These are phyloP conservation scores for Cyberlindnera amylophila DNA, from an alignment of 805 yeast species.

Conservation along the genomic window DNA sequence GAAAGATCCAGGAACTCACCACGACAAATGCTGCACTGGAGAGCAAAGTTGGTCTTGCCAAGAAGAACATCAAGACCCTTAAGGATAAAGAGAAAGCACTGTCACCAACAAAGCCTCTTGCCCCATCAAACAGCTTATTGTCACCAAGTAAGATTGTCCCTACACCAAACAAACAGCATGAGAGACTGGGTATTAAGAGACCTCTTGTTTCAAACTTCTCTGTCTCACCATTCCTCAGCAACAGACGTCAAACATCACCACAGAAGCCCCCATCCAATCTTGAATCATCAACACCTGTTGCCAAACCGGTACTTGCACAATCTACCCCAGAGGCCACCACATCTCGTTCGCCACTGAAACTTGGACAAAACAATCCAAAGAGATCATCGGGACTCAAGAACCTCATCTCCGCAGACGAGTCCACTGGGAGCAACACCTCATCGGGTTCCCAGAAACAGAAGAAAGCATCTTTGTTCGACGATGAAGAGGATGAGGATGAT, in stretches of 20 bases:
- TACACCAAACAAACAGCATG: conserved; percentile 5
- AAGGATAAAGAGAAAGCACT: conserved; percentile 19
- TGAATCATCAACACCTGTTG: conserved; percentile 16
- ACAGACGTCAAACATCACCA: conserved; percentile 13
- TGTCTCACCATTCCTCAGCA: conserved; percentile 24
- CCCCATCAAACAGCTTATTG: conserved; percentile 5
- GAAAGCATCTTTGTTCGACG: conserved; percentile 25
- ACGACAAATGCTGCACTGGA: conserved; percentile 33
- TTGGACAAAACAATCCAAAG: conserved; percentile 6
- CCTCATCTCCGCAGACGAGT: conserved; percentile 20
- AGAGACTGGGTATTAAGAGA: conserved; percentile 9
- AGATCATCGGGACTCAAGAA: conserved; percentile 25
- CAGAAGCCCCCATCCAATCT: conserved; percentile 1
- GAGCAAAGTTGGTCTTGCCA: conserved; percentile 33
- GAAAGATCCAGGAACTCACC: conserved; percentile 30
- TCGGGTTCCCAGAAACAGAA: conserved; percentile 5
- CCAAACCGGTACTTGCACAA: conserved; percentile 19
- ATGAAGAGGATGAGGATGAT: conserved; percentile 28
- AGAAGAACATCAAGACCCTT: conserved; percentile 28
- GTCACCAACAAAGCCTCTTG: conserved; percentile 7
- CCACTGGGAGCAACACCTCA: neutral
- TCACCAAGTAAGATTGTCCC: conserved; percentile 15
- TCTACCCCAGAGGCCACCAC: conserved; percentile 25
- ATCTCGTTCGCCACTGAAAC: conserved; percentile 22
- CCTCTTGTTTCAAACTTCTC: conserved; percentile 17